Evolutionary conservation across 139 green algal species (phyloP).

Genomic region (Chlorella sp.): DNA sequence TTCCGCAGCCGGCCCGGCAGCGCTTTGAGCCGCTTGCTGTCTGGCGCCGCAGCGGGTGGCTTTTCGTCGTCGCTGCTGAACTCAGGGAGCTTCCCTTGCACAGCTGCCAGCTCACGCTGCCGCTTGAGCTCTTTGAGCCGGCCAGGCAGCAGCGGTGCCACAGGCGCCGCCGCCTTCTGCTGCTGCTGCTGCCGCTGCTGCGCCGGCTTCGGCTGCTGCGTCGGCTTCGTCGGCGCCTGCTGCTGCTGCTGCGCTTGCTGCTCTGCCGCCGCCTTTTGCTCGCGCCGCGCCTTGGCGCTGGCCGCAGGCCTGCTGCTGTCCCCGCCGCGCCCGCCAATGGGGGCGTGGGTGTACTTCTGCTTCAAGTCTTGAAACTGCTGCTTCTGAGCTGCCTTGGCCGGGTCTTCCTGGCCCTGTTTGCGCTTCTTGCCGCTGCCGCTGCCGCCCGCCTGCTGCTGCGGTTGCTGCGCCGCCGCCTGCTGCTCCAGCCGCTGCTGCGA

Average conservation of each 20-base stretch:
- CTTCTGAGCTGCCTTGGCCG: neutral
- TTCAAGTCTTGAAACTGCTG: slow-evolving; percentile 19
- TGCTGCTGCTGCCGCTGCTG: neutral
- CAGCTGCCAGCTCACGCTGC: slow-evolving; percentile 15
- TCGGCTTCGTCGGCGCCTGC: neutral
- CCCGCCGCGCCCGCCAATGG: slow-evolving; percentile 9
- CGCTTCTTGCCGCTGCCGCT: neutral
- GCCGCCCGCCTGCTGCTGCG: neutral
- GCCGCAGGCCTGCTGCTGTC: slow-evolving; percentile 4
- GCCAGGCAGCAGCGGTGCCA: slow-evolving; percentile 13
- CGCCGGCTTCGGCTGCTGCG: slow-evolving; percentile 5
- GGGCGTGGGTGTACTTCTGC: slow-evolving; percentile 7
- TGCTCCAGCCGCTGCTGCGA: slow-evolving; percentile 1
- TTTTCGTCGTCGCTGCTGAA: slow-evolving; percentile 31
- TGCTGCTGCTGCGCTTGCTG: neutral
- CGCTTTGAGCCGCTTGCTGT: slow-evolving; percentile 45
- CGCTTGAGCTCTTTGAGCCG: slow-evolving; percentile 29
- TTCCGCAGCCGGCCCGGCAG: slow-evolving; percentile 76
- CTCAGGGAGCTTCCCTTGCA: neutral
- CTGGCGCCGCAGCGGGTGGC: neutral
- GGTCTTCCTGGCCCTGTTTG: neutral
- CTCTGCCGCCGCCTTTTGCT: slow-evolving; percentile 5
- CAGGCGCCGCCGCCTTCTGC: neutral
- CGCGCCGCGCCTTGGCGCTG: neutral
- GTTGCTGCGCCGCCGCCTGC: slow-evolving; percentile 26